Base-by-base conservation (phyloP, 225 moss, liverwort and hornwort genomes). In the Anthoceros angustus region DNA sequence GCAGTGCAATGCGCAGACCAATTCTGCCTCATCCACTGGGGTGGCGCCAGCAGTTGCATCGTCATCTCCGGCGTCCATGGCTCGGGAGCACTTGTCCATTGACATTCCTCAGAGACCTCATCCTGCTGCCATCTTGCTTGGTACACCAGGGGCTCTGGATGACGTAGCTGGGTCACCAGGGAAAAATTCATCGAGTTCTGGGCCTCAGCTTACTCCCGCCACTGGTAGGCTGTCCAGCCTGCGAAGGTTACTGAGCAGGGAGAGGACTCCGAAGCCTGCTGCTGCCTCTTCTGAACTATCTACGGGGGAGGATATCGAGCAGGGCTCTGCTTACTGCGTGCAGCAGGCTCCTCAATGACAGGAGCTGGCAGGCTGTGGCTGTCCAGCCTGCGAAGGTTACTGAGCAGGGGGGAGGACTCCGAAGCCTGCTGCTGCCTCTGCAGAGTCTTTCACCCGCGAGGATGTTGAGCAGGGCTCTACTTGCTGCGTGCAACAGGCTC, bases 191-290 rank as follows among this genome's bases (percentile, higher is more conserved):
- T 18, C 60, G 38, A 41, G 12, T 26, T 67, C 68, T 41, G 75
- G 25, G 38, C 68, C 41, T 6, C 55, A 71, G 62, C 77, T 81
- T 12, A 81, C 84, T 16, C 77, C 32, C 4, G 32, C 82, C 70
- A 74, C 75, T 64, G 77, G 84, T 12, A 78, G 80, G n/a, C 79
- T 82, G 5, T 78, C 77, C 18, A 82, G 82, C 64, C 81, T 85
- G 25, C 71, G 82, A 20, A 62, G 84, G 7, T 39, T 80, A 45
- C 61, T 85, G 64, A 85, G 82, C 62, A 77, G 82, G 40, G 79
- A 79, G 6, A 82, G 79, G 14, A 64, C 32, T 32, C 32, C 32
- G 2, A 46, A 16, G 45, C 45, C 45, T 46, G 45, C 45, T 11
- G 11, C 45, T 11, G 16, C 11, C 16, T 46, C 45, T 1, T 11